Evolutionary conservation across 495 filamentous ascomycete genomes (phyloP), one percentile per base, ranked within the genome.

Genomic region (Aspergillus saccharolyticus): DNA sequence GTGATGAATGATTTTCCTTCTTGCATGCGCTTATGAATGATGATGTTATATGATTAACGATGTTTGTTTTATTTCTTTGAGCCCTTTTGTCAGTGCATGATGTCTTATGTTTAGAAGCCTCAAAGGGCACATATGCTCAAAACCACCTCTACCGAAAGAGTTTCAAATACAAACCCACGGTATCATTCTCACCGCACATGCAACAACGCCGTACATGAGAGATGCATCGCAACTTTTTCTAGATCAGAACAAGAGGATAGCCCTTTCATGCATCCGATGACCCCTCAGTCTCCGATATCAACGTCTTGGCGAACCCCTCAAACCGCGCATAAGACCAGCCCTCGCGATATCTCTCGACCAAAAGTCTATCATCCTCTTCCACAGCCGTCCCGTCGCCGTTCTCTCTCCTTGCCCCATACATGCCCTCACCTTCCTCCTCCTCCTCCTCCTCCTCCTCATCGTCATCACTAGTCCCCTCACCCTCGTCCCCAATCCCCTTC

Each of bases 291-390:
- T 71, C 73, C 2, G 63, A 62, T 51, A 83, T 66, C 54, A 89
- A 71, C 39, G 76, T 71, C 61, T 73, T 74, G 44, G 86, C 81
- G 64, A 96, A 90, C 10, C 68, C 77, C 65, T 81, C 78, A 68
- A 96, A 94, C 18, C 91, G 76, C 33, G 80, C 79, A 66, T 79
- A 83, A 24, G 95, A 81, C 63, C 89, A 91, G 68, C 89, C 93
- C 54, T 79, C 78, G 63, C 77, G 77, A 74, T 96, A 96, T 71
- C 88, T 90, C 44, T 90, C 80, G 42, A 90, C 89, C 63, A 96
- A 70, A 22, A 79, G 69, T 18, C 79, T 79, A 6, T 79, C 65
- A 58, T 85, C 83, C 44, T 70, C 78, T 9, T 39, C 25, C 4
- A 30, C 25, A 30, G 25, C 4, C 25, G 25, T 30, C 21, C 62